These are phyloP conservation scores for Zalerion maritima DNA, from an alignment of 495 filamentous ascomycete genomes.

Conservation along the genomic window DNA sequence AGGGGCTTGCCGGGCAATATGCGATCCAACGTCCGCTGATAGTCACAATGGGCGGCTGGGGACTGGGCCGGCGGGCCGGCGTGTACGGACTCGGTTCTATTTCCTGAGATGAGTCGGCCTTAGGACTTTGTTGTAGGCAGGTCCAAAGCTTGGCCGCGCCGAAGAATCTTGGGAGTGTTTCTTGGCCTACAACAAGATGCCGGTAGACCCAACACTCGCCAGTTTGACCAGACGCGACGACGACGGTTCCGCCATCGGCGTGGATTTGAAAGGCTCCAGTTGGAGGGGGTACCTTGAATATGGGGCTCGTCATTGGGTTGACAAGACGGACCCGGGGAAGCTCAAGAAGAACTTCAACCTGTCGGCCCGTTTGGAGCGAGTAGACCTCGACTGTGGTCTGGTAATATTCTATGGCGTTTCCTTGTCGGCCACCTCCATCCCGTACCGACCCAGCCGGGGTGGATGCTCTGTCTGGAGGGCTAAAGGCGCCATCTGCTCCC, in stretches of 20 bases:
- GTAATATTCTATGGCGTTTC: slow-evolving; percentile 39
- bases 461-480: slow-evolving; percentile 14
- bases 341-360: slow-evolving; percentile 54
- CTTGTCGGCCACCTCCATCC: slow-evolving; percentile 10
- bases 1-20: slow-evolving; percentile 59
- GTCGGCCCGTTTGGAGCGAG: slow-evolving; percentile 53
- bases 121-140: slow-evolving; percentile 41
- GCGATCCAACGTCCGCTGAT: slow-evolving; percentile 74
- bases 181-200: slow-evolving; percentile 17
- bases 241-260: slow-evolving; percentile 48
- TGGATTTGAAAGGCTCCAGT: slow-evolving; percentile 57
- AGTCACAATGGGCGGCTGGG: slow-evolving; percentile 53
- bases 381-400: slow-evolving; percentile 80
- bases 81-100: slow-evolving; percentile 20
- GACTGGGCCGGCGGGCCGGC: slow-evolving; percentile 25
- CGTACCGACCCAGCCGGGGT: too few species aligned
- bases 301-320: slow-evolving; percentile 34
- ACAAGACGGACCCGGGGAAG: slow-evolving; percentile 32
- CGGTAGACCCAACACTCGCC: slow-evolving; percentile 75
- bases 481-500: slow-evolving; percentile 18
- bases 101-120: slow-evolving; percentile 33
- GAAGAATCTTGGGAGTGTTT: slow-evolving; percentile 33
- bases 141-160: slow-evolving; percentile 81
- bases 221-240: slow-evolving; percentile 63
- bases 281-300: slow-evolving; percentile 45